phyloP scores from a whole-genome alignment of 108 stramenopile species.

The Chaetoceros muelleri region DNA sequence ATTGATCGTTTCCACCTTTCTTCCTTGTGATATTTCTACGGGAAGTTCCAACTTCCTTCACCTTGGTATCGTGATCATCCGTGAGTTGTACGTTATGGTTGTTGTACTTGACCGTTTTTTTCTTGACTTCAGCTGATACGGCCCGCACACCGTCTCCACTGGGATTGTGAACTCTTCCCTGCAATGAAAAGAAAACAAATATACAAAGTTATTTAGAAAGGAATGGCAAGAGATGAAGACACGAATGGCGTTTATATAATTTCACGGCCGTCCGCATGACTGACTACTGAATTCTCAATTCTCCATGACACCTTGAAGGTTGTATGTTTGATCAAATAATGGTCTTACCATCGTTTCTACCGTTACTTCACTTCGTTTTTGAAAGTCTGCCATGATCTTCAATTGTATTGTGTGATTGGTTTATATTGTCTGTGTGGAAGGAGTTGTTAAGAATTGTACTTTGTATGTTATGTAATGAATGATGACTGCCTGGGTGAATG shows the following conservation, averaged over 20 bases:
- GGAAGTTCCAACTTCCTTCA: constrained; percentile 51
- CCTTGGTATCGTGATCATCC: constrained; percentile 48
- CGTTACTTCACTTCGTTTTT: constrained; percentile 65
- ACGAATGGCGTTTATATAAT: too few relatives aligned
- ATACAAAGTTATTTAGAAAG: not conserved
- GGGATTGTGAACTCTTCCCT: constrained; percentile 82
- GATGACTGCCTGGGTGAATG: not conserved
- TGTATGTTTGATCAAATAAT: too few relatives aligned
- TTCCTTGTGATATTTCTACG: constrained; percentile 78
- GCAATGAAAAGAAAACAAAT: not conserved
- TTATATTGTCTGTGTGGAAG: not conserved
- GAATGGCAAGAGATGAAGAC: not conserved
- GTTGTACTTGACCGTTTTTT: constrained; percentile 23
- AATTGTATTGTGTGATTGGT: not conserved
- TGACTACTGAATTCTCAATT: too few relatives aligned
- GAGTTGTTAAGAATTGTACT: not conserved
- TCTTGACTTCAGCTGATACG: constrained; percentile 48
- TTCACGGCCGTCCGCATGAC: too few relatives aligned
- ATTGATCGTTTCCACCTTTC: constrained; percentile 38
- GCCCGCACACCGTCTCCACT: constrained; percentile 60
- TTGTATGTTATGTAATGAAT: not conserved
- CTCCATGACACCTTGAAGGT: too few relatives aligned
- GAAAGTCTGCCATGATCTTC: constrained; percentile 61
- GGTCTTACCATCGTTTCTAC: constrained; percentile 74
- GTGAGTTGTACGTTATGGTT: constrained; percentile 3